A percentile compares a stretch with the other conserved stretches of the same genome.
These are phyloP conservation scores for Tephrocybe sp. DNA, from an alignment of 768 basidiomycete genomes.

Conservation along the genomic window DNA sequence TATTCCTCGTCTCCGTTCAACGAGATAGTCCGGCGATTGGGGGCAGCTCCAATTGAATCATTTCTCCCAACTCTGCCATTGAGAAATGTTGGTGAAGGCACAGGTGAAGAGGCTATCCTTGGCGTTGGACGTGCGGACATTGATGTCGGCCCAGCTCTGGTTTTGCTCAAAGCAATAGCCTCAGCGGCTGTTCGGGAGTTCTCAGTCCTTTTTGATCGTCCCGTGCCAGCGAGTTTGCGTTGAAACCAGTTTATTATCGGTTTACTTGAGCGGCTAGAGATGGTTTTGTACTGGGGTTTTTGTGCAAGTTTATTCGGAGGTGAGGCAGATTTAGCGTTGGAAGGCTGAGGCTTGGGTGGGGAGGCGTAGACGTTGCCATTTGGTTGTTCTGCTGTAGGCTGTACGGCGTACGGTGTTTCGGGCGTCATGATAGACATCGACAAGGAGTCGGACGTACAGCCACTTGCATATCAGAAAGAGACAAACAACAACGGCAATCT, in stretches of 20 bases:
- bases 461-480: background rate
- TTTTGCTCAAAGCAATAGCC: conserved; percentile 28
- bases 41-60: conserved; percentile 26
- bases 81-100: conserved; percentile 28
- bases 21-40: conserved; percentile 58
- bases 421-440: conserved; percentile 9
- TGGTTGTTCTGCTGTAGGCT: conserved; percentile 9
- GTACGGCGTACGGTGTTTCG: conserved; percentile 7
- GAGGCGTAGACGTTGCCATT: conserved; percentile 18
- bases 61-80: conserved; percentile 28
- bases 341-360: conserved; percentile 21
- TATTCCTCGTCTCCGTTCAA: conserved; percentile 56
- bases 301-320: conserved; percentile 15
- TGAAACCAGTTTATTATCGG: conserved; percentile 91
- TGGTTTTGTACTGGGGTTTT: conserved; percentile 56
- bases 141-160: conserved; percentile 25
- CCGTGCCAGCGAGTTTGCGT: conserved; percentile 75
- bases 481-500: background rate
- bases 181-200: conserved; percentile 30
- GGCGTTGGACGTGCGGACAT: conserved; percentile 32
- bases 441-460: background rate
- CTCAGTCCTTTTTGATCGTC: conserved; percentile 50
- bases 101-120: conserved; percentile 43
- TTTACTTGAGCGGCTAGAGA: conserved; percentile 69
- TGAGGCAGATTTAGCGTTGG: conserved; percentile 14